Conservation (phyloP, 2,329 filamentous ascomycete species). For the Aureobasidium sp. region DNA sequence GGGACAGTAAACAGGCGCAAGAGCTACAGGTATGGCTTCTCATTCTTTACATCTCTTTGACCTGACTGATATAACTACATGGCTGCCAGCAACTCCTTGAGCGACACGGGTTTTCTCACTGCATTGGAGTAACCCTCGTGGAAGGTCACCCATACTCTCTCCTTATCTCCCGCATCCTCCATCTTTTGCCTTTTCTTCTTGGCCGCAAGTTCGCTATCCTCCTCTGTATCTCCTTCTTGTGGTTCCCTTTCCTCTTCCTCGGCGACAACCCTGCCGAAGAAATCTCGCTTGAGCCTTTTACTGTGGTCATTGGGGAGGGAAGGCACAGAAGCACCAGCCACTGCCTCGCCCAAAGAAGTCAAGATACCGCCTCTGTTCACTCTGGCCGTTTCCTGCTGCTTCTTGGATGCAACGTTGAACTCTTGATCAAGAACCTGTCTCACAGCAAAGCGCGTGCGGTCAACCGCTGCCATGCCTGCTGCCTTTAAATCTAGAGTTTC, state of each 20-base stretch:
- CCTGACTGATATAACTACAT: constrained; percentile 27
- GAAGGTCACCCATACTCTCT: constrained; percentile 78
- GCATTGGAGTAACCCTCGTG: constrained; percentile 90
- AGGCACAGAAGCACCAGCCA: constrained; percentile 15
- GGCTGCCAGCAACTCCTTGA: constrained; percentile 67
- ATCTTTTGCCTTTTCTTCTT: constrained; percentile 17
- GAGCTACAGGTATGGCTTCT: no score
- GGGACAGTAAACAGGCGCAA: no score
- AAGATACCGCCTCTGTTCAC: constrained; percentile 45
- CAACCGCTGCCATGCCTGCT: constrained; percentile 32
- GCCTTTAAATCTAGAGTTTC: constrained; percentile 52
- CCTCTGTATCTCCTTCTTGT: constrained; percentile 26
- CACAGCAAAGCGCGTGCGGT: constrained; percentile 78
- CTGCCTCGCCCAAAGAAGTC: constrained; percentile 17
- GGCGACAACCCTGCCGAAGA: constrained; percentile 63
- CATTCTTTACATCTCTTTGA: no score
- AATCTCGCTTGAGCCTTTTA: constrained; percentile 59
- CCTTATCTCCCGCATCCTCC: constrained; percentile 33
- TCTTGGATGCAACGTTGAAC: constrained; percentile 62
- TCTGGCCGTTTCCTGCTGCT: constrained; percentile 57
- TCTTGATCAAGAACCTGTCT: constrained; percentile 91
- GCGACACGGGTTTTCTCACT: constrained; percentile 75
- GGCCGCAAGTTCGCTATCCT: background rate
- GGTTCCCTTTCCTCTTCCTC: constrained; percentile 10
- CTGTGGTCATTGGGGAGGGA: constrained; percentile 20